These are phyloP conservation scores for Trichoderma sp. DNA, from an alignment of 2,329 filamentous ascomycete genomes.

Conservation along the genomic window DNA sequence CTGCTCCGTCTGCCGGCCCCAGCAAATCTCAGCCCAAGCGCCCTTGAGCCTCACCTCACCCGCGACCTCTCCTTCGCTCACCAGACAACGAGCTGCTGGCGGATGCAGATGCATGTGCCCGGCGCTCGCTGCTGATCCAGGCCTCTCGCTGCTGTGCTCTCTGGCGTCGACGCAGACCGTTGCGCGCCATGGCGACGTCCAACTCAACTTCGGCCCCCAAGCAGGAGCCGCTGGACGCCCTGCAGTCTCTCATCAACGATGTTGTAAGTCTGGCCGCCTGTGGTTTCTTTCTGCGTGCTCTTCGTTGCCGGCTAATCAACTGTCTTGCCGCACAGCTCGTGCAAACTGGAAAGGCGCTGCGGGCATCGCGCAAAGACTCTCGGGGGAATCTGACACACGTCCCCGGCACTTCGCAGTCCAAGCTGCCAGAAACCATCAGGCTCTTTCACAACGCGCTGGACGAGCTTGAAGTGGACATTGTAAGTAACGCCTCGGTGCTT, in stretches of 20 bases:
- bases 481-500: constrained; percentile 37
- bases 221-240: constrained; percentile 47
- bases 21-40: neutral
- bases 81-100: neutral
- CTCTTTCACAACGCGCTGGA: constrained; percentile 57
- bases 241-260: constrained; percentile 58
- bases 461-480: constrained; percentile 59
- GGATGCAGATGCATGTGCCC: neutral
- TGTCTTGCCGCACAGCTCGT: constrained; percentile 49
- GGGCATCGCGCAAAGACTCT: constrained; percentile 49
- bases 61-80: constrained; percentile 2
- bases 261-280: constrained; percentile 46
- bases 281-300: neutral
- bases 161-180: neutral
- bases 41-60: constrained; percentile 3
- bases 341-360: constrained; percentile 60
- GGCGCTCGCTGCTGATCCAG: neutral
- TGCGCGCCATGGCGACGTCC: constrained; percentile 5
- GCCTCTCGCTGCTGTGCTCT: neutral
- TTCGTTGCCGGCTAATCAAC: constrained; percentile 6
- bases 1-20: neutral
- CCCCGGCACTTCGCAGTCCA: constrained; percentile 41
- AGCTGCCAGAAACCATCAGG: constrained; percentile 50
- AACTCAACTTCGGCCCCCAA: constrained; percentile 20
- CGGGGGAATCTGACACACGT: constrained; percentile 41